phyloP scores from a whole-genome alignment of 306 rosid genomes.

The Crotalaria pallida region DNA sequence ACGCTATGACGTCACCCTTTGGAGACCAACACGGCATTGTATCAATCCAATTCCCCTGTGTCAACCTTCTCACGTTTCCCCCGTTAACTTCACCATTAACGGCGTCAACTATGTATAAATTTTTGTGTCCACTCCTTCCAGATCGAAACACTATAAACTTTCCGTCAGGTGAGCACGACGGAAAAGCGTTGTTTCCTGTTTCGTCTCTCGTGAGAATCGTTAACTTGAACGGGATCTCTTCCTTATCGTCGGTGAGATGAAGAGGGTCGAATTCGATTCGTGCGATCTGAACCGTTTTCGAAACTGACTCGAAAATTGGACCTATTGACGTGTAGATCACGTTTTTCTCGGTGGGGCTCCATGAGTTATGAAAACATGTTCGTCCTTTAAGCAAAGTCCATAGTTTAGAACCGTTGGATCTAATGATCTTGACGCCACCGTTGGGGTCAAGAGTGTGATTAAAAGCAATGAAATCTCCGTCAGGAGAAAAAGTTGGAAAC shows the following conservation, averaged over 20 bases:
- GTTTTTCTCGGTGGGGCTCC: slow-evolving; percentile 59
- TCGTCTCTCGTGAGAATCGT: slow-evolving; percentile 50
- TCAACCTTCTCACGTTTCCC: slow-evolving; percentile 42
- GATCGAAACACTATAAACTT: slow-evolving; percentile 66
- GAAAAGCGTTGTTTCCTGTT: slow-evolving; percentile 74
- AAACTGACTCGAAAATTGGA: slow-evolving; percentile 50
- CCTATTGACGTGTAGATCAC: slow-evolving; percentile 76
- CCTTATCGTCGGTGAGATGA: slow-evolving; percentile 29
- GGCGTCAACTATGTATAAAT: slow-evolving; percentile 63
- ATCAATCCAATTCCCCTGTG: slow-evolving; percentile 76
- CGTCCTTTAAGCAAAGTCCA: slow-evolving; percentile 60
- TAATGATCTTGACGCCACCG: slow-evolving; percentile 43
- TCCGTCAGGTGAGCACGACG: slow-evolving; percentile 78
- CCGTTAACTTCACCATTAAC: slow-evolving; percentile 62
- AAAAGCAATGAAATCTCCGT: slow-evolving; percentile 47
- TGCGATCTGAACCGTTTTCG: slow-evolving; percentile 62
- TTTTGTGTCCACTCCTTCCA: slow-evolving; percentile 70
- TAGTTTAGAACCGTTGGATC: slow-evolving; percentile 54
- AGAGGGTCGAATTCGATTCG: slow-evolving; percentile 44
- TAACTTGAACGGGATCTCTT: slow-evolving; percentile 30
- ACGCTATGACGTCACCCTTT: slow-evolving; percentile 69
- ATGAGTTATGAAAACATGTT: slow-evolving; percentile 51
- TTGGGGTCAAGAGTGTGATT: slow-evolving; percentile 25
- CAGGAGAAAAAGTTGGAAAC: slow-evolving; percentile 64
- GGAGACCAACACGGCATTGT: slow-evolving; percentile 97